Evolutionary conservation across 177 flowering plant genomes (phyloP).

Genomic region (Vitis hybrid): DNA sequence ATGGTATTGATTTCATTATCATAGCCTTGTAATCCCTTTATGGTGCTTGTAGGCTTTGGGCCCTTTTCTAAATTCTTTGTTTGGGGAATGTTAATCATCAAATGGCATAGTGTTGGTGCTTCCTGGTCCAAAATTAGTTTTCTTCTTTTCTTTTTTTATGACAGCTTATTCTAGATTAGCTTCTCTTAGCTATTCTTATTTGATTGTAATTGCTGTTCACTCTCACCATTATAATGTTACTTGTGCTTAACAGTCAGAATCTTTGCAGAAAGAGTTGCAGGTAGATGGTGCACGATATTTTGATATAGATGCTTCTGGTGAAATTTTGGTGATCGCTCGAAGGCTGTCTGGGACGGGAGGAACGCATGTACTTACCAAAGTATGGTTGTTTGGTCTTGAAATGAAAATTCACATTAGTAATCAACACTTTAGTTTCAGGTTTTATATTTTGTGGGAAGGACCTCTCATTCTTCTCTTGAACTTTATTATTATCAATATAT

Average conservation of each 20-base stretch:
- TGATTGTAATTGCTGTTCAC: not conserved
- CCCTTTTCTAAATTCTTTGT: too few species aligned
- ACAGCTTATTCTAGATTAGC: too few species aligned
- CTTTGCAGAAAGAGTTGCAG: conserved; percentile 54
- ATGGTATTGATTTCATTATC: too few species aligned
- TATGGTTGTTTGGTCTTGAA: conserved; percentile 22
- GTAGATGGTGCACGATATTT: conserved; percentile 77
- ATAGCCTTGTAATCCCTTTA: too few species aligned
- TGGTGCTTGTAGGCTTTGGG: too few species aligned
- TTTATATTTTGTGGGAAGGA: too few species aligned
- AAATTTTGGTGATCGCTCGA: conserved; percentile 54
- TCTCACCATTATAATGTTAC: not conserved
- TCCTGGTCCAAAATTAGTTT: too few species aligned
- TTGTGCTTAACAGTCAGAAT: not conserved
- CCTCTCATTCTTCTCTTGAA: too few species aligned
- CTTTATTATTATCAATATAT: too few species aligned
- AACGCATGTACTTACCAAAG: conserved; percentile 64
- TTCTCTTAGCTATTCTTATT: not conserved
- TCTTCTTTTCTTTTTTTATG: too few species aligned
- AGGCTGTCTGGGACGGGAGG: conserved; percentile 56
- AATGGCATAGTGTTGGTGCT: too few species aligned
- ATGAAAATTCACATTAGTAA: conserved; percentile 3
- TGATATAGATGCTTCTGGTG: conserved; percentile 58
- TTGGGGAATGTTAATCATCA: too few species aligned
- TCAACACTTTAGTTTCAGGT: not conserved